These are phyloP conservation scores for Didymella pomorum DNA, from an alignment of 2,329 filamentous ascomycete species.

Conservation along the genomic window DNA sequence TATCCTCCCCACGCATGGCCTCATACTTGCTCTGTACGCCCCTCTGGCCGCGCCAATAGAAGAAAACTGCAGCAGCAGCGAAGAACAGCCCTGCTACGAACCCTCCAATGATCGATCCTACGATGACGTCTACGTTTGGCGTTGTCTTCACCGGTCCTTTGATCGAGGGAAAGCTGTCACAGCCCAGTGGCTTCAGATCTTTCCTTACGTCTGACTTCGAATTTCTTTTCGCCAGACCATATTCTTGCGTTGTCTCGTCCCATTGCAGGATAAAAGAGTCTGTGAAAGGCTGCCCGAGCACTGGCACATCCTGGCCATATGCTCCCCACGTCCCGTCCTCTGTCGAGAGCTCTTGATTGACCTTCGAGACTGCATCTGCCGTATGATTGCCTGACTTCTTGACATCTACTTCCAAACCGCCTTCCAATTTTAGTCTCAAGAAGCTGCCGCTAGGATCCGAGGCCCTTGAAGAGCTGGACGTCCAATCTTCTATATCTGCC, in stretches of 20 bases:
- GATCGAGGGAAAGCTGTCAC: conserved; percentile 24
- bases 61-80: conserved; percentile 21
- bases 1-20: conserved; percentile 21
- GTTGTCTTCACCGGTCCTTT: conserved; percentile 4
- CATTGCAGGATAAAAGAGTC: conserved; percentile 26
- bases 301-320: conserved; percentile 26
- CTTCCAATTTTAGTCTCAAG: background rate
- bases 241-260: conserved; percentile 26
- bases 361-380: background rate
- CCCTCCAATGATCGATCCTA: conserved; percentile 25
- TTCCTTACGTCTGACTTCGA: background rate
- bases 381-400: background rate
- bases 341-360: background rate
- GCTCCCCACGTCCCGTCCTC: conserved; percentile 13
- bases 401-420: background rate
- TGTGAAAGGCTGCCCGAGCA: conserved; percentile 27
- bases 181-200: conserved; percentile 27
- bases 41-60: conserved; percentile 25
- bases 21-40: conserved; percentile 25
- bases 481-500: conserved; percentile 11
- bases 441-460: background rate
- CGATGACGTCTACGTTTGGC: conserved; percentile 20
- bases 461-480: background rate
- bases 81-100: conserved; percentile 26
- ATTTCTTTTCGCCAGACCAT: conserved; percentile 26